Evolutionary conservation across 2,329 filamentous ascomycete species (phyloP).

Genomic region (Botryotinia convoluta): DNA sequence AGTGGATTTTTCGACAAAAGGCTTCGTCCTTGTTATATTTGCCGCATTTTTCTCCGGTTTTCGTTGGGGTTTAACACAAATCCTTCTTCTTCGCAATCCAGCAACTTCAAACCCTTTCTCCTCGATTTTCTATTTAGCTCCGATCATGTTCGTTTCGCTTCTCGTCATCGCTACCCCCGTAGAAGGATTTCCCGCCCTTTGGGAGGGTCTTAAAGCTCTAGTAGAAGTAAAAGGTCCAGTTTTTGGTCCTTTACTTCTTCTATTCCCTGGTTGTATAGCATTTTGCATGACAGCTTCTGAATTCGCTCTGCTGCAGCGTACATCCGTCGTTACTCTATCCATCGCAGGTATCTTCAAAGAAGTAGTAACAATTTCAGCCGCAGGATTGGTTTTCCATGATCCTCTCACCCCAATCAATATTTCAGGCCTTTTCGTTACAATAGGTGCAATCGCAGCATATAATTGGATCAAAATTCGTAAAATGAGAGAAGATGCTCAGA

Average conservation of each 20-base stretch:
- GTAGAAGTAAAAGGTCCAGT: constrained; percentile 64
- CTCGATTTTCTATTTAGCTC: constrained; percentile 95
- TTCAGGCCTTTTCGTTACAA: constrained; percentile 81
- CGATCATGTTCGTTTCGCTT: constrained; percentile 88
- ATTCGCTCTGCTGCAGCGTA: constrained; percentile 91
- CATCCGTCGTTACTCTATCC: constrained; percentile 90
- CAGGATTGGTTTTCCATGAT: constrained; percentile 85
- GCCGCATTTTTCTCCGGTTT: constrained; percentile 96
- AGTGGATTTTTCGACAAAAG: constrained; percentile 79
- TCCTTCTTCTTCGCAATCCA: constrained; percentile 87
- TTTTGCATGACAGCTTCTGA: constrained; percentile 97
- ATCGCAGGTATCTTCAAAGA: constrained; percentile 99
- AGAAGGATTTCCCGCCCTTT: constrained; percentile 71
- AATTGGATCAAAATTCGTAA: constrained; percentile 92
- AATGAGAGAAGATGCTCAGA: constrained; percentile 76
- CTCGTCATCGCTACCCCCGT: constrained; percentile 79
- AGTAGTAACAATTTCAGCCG: constrained; percentile 90
- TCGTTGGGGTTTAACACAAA: constrained; percentile 97
- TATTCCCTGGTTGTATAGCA: constrained; percentile 88
- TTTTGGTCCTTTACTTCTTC: constrained; percentile 67
- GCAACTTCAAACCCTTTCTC: constrained; percentile 96
- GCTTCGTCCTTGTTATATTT: constrained; percentile 88
- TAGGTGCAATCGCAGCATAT: constrained; percentile 81
- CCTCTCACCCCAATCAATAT: constrained; percentile 84
- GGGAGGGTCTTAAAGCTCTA: constrained; percentile 63